These are phyloP conservation scores for Talaromyces adpressus DNA, from an alignment of 495 filamentous ascomycete species.

Conservation along the genomic window DNA sequence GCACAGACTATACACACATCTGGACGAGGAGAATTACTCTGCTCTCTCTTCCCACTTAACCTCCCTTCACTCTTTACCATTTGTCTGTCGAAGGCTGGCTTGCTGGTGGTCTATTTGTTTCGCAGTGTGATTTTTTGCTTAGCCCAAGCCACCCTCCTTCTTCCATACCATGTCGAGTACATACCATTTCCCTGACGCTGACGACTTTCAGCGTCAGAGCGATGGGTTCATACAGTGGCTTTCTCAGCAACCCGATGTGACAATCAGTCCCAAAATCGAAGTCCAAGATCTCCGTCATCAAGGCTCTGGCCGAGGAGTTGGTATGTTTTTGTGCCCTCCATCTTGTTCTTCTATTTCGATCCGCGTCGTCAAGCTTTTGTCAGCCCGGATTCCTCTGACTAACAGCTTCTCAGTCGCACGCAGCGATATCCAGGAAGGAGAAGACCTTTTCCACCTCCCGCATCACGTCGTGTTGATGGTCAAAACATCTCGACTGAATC, in stretches of 20 bases:
- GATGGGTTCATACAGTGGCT: slow-evolving; percentile 51
- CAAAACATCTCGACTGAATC: slow-evolving; percentile 41
- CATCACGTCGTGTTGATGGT: slow-evolving; percentile 47
- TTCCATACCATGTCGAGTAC: slow-evolving; percentile 30
- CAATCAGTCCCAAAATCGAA: slow-evolving; percentile 46
- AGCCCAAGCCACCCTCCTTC: slow-evolving; percentile 9
- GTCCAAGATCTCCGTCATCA: slow-evolving; percentile 45
- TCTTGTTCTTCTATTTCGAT: background rate
- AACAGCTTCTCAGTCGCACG: slow-evolving; percentile 41
- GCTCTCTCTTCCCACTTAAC: slow-evolving; percentile 11
- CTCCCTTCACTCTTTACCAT: slow-evolving; percentile 15
- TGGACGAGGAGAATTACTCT: slow-evolving; percentile 15
- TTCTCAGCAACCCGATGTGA: slow-evolving; percentile 38
- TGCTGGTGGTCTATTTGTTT: background rate
- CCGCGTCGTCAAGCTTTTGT: background rate
- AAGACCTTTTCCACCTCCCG: slow-evolving; percentile 60
- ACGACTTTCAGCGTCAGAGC: slow-evolving; percentile 40
- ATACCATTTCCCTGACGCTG: slow-evolving; percentile 29
- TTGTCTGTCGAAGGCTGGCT: background rate
- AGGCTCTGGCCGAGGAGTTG: slow-evolving; percentile 52
- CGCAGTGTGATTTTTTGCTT: slow-evolving; percentile 3
- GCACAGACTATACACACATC: slow-evolving; percentile 15
- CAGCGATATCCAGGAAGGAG: slow-evolving; percentile 50
- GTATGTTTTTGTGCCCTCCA: slow-evolving; percentile 33
- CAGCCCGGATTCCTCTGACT: slow-evolving; percentile 17